These are phyloP conservation scores for Phytophthora sansomeana DNA, from an alignment of 352 stramenopile species.

Conservation along the genomic window DNA sequence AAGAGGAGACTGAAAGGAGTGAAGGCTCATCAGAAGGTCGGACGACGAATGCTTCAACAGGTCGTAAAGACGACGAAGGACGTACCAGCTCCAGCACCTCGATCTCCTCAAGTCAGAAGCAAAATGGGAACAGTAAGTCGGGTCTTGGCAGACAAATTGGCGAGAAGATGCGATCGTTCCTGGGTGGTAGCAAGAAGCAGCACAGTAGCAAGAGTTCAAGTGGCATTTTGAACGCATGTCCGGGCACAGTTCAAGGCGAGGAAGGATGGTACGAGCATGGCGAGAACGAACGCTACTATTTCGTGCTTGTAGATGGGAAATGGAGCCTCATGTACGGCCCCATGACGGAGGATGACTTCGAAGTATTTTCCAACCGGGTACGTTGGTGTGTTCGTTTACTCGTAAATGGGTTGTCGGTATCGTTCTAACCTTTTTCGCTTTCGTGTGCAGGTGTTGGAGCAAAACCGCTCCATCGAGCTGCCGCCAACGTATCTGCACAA, in stretches of 20 bases:
- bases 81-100: conserved; percentile 42
- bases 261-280: conserved; percentile 91
- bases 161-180: conserved; percentile 83
- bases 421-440: background rate
- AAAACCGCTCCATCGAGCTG: conserved; percentile 72
- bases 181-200: conserved; percentile 78
- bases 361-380: conserved; percentile 80
- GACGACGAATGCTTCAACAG: conserved; percentile 29
- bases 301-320: conserved; percentile 82
- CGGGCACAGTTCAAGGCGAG: conserved; percentile 80
- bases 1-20: conserved; percentile 28
- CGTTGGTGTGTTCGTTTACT: background rate
- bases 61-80: conserved; percentile 68
- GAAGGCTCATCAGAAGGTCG: conserved; percentile 37
- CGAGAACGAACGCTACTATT: conserved; percentile 90
- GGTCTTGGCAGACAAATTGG: conserved; percentile 80
- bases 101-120: conserved; percentile 27
- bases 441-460: conserved; percentile 60
- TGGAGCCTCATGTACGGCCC: conserved; percentile 88
- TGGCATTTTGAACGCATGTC: conserved; percentile 83
- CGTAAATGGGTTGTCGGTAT: background rate
- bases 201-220: conserved; percentile 69
- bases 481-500: conserved; percentile 87
- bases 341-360: conserved; percentile 88
- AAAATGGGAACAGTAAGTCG: conserved; percentile 39